Evolutionary conservation across 2,329 filamentous ascomycete genomes (phyloP), one percentile per base, ranked within the genome.

Genomic region (Alternaria arborescens): DNA sequence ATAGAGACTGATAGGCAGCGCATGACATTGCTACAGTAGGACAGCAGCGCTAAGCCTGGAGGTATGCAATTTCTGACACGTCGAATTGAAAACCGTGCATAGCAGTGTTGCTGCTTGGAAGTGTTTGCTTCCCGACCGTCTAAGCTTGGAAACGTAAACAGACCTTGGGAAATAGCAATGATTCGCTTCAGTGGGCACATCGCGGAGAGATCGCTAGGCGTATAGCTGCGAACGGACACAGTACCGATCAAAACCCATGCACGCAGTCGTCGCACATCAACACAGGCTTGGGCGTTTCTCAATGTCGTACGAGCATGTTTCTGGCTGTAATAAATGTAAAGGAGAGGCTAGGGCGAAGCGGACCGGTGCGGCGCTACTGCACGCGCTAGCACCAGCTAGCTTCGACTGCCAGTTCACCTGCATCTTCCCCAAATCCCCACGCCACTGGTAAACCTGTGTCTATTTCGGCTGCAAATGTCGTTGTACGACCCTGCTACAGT

Each of bases 361-460:
- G 44, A 34, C 44, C 44, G 18, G 28, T 48, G 44, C 44, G 30
- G 44, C 30, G 44, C 44, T 48, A 48, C 44, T 22, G 44, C 44
- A 22, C 44, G 14, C 12, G 14, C 14, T 34, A 34, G 10, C 32
- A 34, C 32, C 10, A 11, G 32, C 10, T 34, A 34, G 32, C 32
- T 34, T 34, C 11, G 32, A 12, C 32, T 5, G 32, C 32, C 32
- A 16, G 32, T 5, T 34, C 32, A 11, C 12, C 32, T 48, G 28
- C 28, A 48, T 34, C 18, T 48, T 28, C 46, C 30, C 18, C 44
- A 20, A 30, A 34, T 24, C 3, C 14, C 12, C 28, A 48, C 18
- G 46, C 46, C 46, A 22, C 30, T 18, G 18, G 32, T 12, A 48
- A 6, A 11, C 30, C 16, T 34, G 34, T 10, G 5, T 16, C 20